Evolutionary conservation across 805 yeast species (phyloP).

Genomic region (Lipomyces sp.): DNA sequence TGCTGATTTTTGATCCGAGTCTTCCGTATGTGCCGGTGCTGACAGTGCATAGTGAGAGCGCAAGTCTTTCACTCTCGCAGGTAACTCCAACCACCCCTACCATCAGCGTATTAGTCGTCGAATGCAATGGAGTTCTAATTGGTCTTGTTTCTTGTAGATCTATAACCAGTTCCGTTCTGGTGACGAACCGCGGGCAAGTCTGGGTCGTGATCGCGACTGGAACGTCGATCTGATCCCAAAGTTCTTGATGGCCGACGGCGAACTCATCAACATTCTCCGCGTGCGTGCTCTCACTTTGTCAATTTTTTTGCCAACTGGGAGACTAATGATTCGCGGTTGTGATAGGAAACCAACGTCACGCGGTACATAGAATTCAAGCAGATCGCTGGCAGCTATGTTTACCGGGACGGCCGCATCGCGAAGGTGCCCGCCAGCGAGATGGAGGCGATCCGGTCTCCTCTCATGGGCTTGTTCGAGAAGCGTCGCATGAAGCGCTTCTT

Average conservation of each 20-base stretch:
- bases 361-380: constrained; percentile 94
- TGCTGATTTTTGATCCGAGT: neutral
- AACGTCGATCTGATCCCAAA: constrained; percentile 96
- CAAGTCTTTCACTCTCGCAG: constrained; percentile 70
- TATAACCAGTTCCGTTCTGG: constrained; percentile 85
- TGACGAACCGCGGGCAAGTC: constrained; percentile 56
- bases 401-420: constrained; percentile 83
- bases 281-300: constrained; percentile 7
- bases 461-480: constrained; percentile 95
- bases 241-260: constrained; percentile 96
- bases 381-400: constrained; percentile 92
- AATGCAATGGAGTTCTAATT: too few species aligned
- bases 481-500: constrained; percentile 89
- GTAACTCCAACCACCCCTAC: constrained; percentile 30
- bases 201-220: constrained; percentile 96
- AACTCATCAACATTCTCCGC: constrained; percentile 87
- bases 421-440: constrained; percentile 90
- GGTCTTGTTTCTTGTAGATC: constrained; percentile 39
- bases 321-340: too few species aligned
- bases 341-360: constrained; percentile 86
- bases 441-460: constrained; percentile 86
- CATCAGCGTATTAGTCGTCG: neutral
- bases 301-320: too few species aligned
- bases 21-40: too few species aligned
- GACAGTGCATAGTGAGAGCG: constrained; percentile 65